phyloP scores from a whole-genome alignment of 306 rosid species.

The Alnus glutinosa region DNA sequence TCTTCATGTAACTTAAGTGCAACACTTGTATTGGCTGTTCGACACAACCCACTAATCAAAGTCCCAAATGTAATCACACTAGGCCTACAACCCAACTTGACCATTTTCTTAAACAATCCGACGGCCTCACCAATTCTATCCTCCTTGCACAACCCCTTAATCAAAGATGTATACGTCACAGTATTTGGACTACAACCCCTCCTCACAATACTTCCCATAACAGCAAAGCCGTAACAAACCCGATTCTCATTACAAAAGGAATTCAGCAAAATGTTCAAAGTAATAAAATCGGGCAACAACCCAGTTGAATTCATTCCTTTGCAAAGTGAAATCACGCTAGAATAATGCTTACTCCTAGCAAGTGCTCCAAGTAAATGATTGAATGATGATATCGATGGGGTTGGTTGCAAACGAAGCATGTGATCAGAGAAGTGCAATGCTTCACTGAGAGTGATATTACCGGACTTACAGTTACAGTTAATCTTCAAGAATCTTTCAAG shows the following conservation, averaged over 20 bases:
- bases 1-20: conserved; percentile 44
- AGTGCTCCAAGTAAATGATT: conserved; percentile 39
- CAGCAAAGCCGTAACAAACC: conserved; percentile 32
- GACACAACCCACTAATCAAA: conserved; percentile 48
- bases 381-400: conserved; percentile 40
- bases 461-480: conserved; percentile 34
- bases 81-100: conserved; percentile 38
- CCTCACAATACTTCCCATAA: conserved; percentile 34
- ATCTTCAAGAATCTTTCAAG: conserved; percentile 27
- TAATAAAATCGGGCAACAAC: conserved; percentile 21
- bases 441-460: conserved; percentile 24
- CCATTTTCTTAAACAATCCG: conserved; percentile 32
- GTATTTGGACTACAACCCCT: conserved; percentile 35
- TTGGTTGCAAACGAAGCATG: conserved; percentile 40
- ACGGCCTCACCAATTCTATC: conserved; percentile 36
- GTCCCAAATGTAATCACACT: conserved; percentile 33
- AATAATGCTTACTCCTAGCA: conserved; percentile 37
- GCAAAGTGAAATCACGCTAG: conserved; percentile 32
- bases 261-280: conserved; percentile 40
- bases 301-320: conserved; percentile 24
- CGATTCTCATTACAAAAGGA: conserved; percentile 40
- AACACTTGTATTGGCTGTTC: conserved; percentile 28
- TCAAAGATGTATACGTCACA: conserved; percentile 36
- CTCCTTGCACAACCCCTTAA: conserved; percentile 49
- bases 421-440: conserved; percentile 29